Base-by-base conservation (phyloP, 805 yeast genomes). In the Candida manassasensis region DNA sequence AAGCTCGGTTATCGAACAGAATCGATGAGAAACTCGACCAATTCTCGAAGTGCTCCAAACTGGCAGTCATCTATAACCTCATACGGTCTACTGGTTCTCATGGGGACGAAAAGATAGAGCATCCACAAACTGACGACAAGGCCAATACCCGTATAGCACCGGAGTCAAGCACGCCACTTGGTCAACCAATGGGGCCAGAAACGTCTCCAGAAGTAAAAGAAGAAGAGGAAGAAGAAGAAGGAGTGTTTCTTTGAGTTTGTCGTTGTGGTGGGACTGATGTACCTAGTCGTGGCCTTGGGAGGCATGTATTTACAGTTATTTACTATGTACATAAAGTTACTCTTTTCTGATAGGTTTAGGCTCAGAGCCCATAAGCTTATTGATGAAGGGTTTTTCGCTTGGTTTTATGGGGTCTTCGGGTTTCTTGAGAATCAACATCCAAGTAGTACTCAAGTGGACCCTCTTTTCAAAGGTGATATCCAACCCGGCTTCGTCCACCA, bases 391-490 rank as follows among this genome's bases (percentile, higher is more conserved):
- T 45, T 65, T 65, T 39, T 66, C 72, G 27, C 62, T 66, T 28
- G 53, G 32, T 55, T 65, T 47, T 65, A 64, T 66, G 4, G 73
- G 67, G 52, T 83, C 90, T 36, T 79, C 82, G n/a, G 82, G 81
- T 45, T 73, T 69, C 60, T 84, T 84, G 28, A 87, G 83, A 6
- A 83, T 78, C 45, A 83, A 69, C 60, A 83, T 74, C 93, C 93
- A 89, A 4, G 96, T 87, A 1, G 97, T 84, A 14, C 97, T 97
- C 42, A 93, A 71, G 61, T 93, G 97, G 14, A 79, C 79, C 44
- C 95, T 69, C 43, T 76, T 77, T 50, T 85, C 90, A 46, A 77
- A 79, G 2, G 88, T 85, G 29, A 93, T 74, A 45, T 84, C 89
- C 37, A 93, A 67, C 0, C 95, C 95, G 5, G 95, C 80, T 39